A percentile compares a stretch with the other conserved stretches of the same genome.
Conservation (phyloP, 805 yeast species). For the Brettanomyces anomalus region DNA sequence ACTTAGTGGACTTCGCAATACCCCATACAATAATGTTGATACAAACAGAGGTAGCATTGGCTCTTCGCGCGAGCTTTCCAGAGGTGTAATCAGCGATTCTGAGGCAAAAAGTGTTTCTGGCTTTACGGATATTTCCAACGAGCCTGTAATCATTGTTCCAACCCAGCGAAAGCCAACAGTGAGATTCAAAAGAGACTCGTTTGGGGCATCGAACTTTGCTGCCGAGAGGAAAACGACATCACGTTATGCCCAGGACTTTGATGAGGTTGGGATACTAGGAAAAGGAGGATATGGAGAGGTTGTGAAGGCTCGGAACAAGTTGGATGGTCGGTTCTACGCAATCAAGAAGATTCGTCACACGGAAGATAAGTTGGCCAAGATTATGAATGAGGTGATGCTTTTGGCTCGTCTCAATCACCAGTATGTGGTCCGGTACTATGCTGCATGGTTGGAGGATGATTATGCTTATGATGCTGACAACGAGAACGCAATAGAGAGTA, state of each 20-base stretch:
- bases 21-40: background rate
- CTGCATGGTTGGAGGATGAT: constrained; percentile 93
- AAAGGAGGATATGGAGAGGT: constrained; percentile 98
- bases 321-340: constrained; percentile 94
- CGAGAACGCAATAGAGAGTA: constrained; percentile 20
- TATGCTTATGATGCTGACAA: constrained; percentile 10
- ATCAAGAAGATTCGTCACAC: constrained; percentile 83
- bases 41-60: background rate
- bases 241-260: constrained; percentile 87
- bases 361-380: constrained; percentile 67
- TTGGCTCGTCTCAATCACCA: constrained; percentile 90
- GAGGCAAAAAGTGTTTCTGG: constrained; percentile 7
- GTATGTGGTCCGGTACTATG: constrained; percentile 91
- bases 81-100: background rate
- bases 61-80: background rate
- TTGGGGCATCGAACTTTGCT: constrained; percentile 14
- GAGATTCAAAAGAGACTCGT: constrained; percentile 21
- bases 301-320: constrained; percentile 87
- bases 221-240: constrained; percentile 32
- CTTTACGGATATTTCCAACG: constrained; percentile 16
- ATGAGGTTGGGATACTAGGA: constrained; percentile 85
- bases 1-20: constrained; percentile 7
- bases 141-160: constrained; percentile 8
- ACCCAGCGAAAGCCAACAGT: constrained; percentile 2
- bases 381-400: constrained; percentile 85